Evolutionary conservation across 2,329 filamentous ascomycete genomes (phyloP).

Genomic region (Nemania sp.): DNA sequence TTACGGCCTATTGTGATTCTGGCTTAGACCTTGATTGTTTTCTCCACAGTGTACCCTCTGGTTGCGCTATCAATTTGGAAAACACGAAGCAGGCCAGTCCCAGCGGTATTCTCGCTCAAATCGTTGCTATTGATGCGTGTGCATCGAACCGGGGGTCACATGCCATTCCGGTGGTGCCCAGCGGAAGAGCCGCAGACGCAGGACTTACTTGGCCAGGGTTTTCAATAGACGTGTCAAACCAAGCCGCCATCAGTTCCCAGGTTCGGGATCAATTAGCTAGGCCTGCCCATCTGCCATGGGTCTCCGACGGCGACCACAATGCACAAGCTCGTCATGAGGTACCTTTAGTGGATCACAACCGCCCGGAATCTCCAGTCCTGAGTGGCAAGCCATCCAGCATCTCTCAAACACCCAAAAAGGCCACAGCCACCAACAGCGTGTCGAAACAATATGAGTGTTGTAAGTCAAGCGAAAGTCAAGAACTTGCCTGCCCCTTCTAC

Average conservation of each 20-base stretch:
- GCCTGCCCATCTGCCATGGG: neutral
- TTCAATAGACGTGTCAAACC: neutral
- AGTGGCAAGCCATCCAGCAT: neutral
- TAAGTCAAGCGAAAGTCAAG: neutral
- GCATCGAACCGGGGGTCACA: neutral
- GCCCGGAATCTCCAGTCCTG: neutral
- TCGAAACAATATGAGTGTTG: neutral
- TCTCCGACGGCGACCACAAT: neutral
- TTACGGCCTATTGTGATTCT: neutral
- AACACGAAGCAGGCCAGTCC: no score
- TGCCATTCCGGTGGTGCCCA: neutral
- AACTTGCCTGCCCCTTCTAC: constrained; percentile 17
- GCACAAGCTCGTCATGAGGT: neutral
- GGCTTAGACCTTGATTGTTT: neutral
- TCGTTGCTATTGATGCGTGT: neutral
- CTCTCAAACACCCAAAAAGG: neutral
- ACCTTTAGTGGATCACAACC: neutral
- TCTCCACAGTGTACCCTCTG: no score
- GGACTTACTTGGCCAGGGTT: neutral
- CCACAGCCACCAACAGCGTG: neutral
- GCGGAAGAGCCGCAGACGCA: neutral
- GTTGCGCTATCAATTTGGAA: no score
- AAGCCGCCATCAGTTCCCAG: neutral
- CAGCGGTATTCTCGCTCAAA: neutral
- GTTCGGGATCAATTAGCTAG: neutral